Percentiles rank a stretch among this genome's conserved stretches.
Evolutionary conservation across 164 flowering plant species (phyloP).

Genomic region (Dillenia turbinata): DNA sequence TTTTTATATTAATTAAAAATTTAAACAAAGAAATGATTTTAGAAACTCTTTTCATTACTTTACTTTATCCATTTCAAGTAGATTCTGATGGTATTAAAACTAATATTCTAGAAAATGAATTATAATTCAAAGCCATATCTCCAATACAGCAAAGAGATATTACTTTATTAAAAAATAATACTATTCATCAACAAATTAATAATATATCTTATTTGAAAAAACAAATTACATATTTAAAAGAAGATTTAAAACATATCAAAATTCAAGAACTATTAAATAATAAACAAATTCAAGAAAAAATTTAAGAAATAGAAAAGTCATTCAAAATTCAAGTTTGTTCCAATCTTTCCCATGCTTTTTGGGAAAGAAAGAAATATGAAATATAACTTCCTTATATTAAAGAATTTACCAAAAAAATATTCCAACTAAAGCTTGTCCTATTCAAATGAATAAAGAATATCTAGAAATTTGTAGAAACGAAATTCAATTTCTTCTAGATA

Average conservation of each 20-base stretch:
- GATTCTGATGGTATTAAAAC: background rate
- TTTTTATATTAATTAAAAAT: background rate
- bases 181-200: background rate
- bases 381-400: background rate
- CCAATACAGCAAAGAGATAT: background rate
- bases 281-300: background rate
- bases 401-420: background rate
- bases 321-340: background rate
- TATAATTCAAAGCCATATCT: background rate
- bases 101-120: background rate
- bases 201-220: background rate
- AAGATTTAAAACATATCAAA: background rate
- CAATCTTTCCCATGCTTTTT: background rate
- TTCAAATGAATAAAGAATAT: background rate
- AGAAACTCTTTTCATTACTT: background rate
- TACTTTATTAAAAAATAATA: background rate
- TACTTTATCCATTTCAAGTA: background rate
- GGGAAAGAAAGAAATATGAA: background rate
- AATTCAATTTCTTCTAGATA: background rate
- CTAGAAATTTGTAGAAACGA: background rate
- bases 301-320: background rate
- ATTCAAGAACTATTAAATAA: background rate
- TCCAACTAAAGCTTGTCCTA: background rate
- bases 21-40: background rate
- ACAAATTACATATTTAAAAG: background rate